A percentile compares a stretch with the other conserved stretches of the same genome.
Conservation (phyloP, 352 stramenopile species). For the Aphanomyces astaci region DNA sequence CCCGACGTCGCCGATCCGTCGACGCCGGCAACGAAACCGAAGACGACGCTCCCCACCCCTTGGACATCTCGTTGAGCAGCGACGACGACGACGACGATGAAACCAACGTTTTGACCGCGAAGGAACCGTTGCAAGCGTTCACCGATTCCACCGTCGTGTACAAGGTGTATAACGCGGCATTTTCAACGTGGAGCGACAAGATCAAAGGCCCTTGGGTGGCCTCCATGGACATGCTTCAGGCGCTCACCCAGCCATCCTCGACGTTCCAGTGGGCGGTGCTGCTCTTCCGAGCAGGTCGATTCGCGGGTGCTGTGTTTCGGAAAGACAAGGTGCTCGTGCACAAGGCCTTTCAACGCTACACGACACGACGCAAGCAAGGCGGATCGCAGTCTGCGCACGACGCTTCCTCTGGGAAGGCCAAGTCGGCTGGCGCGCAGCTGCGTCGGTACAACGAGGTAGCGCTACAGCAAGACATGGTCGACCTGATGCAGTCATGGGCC, state of each 20-base stretch:
- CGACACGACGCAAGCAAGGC: constrained; percentile 88
- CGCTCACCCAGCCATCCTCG: constrained; percentile 30
- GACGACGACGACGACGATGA: constrained; percentile 33
- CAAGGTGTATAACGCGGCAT: constrained; percentile 62
- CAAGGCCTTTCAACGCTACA: constrained; percentile 91
- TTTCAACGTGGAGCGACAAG: constrained; percentile 40
- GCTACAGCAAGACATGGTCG: constrained; percentile 84
- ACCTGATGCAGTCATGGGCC: constrained; percentile 79
- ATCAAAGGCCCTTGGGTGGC: constrained; percentile 51
- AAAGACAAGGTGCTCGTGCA: constrained; percentile 85
- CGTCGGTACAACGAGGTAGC: constrained; percentile 87
- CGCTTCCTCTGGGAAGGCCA: constrained; percentile 69
- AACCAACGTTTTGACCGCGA: background rate
- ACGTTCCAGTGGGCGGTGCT: constrained; percentile 80
- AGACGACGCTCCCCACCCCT: constrained; percentile 35
- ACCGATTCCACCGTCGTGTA: constrained; percentile 13
- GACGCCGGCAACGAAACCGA: constrained; percentile 23
- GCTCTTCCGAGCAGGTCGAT: constrained; percentile 86
- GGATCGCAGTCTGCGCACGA: constrained; percentile 88
- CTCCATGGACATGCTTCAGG: constrained; percentile 36
- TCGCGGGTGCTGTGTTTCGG: constrained; percentile 86
- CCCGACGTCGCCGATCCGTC: constrained; percentile 20
- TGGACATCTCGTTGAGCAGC: constrained; percentile 26
- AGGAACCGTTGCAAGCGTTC: constrained; percentile 17
- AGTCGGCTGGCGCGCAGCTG: constrained; percentile 88